Evolutionary conservation across 2,329 filamentous ascomycete genomes (phyloP).

Genomic region (Cladosporium sp.): DNA sequence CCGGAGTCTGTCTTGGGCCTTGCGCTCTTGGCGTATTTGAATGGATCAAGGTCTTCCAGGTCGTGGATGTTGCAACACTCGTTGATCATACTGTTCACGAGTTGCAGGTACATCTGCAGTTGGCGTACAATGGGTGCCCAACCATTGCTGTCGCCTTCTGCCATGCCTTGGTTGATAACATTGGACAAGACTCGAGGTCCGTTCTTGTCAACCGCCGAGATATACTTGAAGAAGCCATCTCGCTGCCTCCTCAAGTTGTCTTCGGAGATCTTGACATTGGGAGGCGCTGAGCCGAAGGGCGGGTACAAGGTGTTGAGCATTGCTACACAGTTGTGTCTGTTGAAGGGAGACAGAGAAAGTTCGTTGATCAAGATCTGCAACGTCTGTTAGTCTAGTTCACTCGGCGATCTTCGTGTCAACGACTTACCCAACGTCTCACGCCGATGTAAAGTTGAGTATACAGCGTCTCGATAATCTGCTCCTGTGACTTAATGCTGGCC

Average conservation of each 20-base stretch:
- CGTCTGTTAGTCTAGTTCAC: constrained; percentile 7
- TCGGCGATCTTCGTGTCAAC: neutral
- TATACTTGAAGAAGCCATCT: constrained; percentile 65
- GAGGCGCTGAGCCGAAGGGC: constrained; percentile 51
- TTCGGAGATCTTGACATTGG: constrained; percentile 55
- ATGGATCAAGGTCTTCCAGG: constrained; percentile 40
- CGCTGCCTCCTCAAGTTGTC: constrained; percentile 59
- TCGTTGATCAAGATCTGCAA: constrained; percentile 64
- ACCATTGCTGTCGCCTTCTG: constrained; percentile 54
- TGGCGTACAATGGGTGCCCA: constrained; percentile 54
- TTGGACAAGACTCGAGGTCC: constrained; percentile 56
- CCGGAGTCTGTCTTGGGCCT: constrained; percentile 65
- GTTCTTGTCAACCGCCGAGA: constrained; percentile 58
- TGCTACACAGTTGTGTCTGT: constrained; percentile 66
- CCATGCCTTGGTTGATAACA: constrained; percentile 57
- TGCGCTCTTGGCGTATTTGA: constrained; percentile 39
- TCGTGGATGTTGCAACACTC: constrained; percentile 57
- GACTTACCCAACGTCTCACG: constrained; percentile 63
- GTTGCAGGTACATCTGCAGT: constrained; percentile 60
- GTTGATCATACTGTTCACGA: constrained; percentile 63
- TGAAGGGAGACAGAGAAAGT: constrained; percentile 62
- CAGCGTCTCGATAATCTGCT: constrained; percentile 54
- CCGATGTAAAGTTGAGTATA: constrained; percentile 65
- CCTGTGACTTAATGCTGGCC: constrained; percentile 46
- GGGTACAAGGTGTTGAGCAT: constrained; percentile 70